Conservation (phyloP, 2,329 filamentous ascomycete genomes). For the Pestalotiopsis sp. region DNA sequence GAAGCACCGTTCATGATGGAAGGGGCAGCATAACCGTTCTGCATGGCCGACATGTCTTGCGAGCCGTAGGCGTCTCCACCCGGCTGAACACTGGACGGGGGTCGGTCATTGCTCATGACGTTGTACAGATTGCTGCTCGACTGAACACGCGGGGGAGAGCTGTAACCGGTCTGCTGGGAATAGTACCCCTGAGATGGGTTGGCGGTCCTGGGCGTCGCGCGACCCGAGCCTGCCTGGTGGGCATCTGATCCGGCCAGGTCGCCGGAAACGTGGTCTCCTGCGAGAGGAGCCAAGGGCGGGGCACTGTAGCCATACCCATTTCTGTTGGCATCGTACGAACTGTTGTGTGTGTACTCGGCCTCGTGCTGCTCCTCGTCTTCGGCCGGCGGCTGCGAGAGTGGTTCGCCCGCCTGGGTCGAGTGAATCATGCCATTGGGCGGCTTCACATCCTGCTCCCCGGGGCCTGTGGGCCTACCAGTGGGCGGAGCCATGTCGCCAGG, state of each 20-base stretch:
- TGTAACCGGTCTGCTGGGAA: slow-evolving; percentile 69
- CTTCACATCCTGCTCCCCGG: slow-evolving; percentile 68
- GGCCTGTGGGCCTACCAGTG: slow-evolving; percentile 60
- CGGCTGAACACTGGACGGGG: slow-evolving; percentile 65
- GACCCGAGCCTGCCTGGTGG: slow-evolving; percentile 79
- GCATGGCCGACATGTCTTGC: slow-evolving; percentile 61
- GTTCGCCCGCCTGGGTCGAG: slow-evolving; percentile 56
- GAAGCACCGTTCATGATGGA: slow-evolving; percentile 67
- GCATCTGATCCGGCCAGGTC: slow-evolving; percentile 82
- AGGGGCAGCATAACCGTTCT: slow-evolving; percentile 67
- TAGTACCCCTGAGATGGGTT: slow-evolving; percentile 76
- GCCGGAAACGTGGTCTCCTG: slow-evolving; percentile 76
- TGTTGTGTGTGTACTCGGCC: slow-evolving; percentile 85
- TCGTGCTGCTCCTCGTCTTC: slow-evolving; percentile 77
- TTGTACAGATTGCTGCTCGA: slow-evolving; percentile 84
- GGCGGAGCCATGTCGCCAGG: slow-evolving; percentile 91
- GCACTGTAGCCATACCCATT: slow-evolving; percentile 78
- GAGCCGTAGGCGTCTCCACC: slow-evolving; percentile 72
- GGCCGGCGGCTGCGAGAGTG: slow-evolving; percentile 53
- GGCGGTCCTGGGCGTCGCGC: slow-evolving; percentile 83
- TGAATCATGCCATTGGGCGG: slow-evolving; percentile 69
- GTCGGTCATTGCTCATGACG: slow-evolving; percentile 82
- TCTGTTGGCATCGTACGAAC: slow-evolving; percentile 74
- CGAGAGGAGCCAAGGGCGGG: slow-evolving; percentile 65
- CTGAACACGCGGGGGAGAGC: slow-evolving; percentile 73